Evolutionary conservation across 768 basidiomycete species (phyloP).

Genomic region (Suillus cothurnatus): DNA sequence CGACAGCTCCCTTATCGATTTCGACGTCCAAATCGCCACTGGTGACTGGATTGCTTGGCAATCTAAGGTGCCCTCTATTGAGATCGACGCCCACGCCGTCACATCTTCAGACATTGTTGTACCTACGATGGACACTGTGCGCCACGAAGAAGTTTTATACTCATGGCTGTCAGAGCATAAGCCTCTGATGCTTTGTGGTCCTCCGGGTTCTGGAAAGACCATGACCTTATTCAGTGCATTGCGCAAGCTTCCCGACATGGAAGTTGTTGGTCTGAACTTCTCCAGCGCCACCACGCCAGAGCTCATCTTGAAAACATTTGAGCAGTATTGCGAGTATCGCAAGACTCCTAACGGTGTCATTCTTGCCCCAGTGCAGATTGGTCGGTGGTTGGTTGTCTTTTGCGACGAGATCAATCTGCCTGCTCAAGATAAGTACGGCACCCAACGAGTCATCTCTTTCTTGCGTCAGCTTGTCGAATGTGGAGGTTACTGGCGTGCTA

Average conservation of each 20-base stretch:
- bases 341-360: constrained; percentile 99
- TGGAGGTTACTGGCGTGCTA: constrained; percentile 92
- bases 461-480: constrained; percentile 94
- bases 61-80: constrained; percentile 87
- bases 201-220: constrained; percentile 99
- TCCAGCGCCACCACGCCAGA: constrained; percentile 99
- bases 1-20: constrained; percentile 91
- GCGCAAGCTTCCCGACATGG: constrained; percentile 97
- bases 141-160: constrained; percentile 97
- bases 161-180: constrained; percentile 99
- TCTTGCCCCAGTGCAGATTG: constrained; percentile 91
- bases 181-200: constrained; percentile 96
- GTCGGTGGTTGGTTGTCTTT: constrained; percentile 99
- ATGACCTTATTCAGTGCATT: constrained; percentile 99
- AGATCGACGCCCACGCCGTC: constrained; percentile 95
- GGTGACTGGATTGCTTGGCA: constrained; percentile 95
- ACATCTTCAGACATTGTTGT: constrained; percentile 97
- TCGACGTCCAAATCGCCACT: constrained; percentile 83
- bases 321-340: constrained; percentile 98
- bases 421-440: constrained; percentile 96
- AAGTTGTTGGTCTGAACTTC: constrained; percentile 98
- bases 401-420: constrained; percentile 99
- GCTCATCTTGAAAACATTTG: constrained; percentile 97
- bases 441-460: constrained; percentile 98
- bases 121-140: constrained; percentile 97